These are phyloP conservation scores for Clitocybe nebularis DNA, from an alignment of 1,284 basidiomycete species.

Conservation along the genomic window DNA sequence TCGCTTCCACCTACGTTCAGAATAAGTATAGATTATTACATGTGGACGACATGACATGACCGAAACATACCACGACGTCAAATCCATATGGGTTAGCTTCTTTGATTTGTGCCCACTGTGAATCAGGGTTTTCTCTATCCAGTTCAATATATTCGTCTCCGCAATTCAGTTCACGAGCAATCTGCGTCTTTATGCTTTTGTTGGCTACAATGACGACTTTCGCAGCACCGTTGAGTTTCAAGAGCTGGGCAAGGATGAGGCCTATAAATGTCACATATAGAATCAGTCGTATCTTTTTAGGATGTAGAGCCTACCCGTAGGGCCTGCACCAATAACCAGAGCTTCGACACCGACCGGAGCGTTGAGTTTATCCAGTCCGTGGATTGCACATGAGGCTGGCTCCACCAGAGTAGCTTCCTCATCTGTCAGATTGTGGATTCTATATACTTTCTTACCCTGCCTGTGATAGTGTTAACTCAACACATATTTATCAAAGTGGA, in stretches of 20 bases:
- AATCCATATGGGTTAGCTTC: conserved; percentile 81
- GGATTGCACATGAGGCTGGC: conserved; percentile 84
- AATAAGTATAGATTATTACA: not conserved
- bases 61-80: conserved; percentile 66
- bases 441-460: conserved; percentile 71
- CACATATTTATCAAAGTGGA: not conserved
- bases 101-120: conserved; percentile 78
- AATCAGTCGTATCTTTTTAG: not conserved
- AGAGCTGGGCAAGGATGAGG: conserved; percentile 79
- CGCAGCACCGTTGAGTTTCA: conserved; percentile 79
- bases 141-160: conserved; percentile 83
- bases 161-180: conserved; percentile 72
- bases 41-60: not conserved
- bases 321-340: conserved; percentile 75
- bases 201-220: conserved; percentile 79
- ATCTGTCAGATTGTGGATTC: conserved; percentile 81
- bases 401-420: conserved; percentile 87
- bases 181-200: conserved; percentile 82
- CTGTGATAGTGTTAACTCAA: conserved; percentile 27
- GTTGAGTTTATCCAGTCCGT: conserved; percentile 81
- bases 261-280: conserved; percentile 34
- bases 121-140: conserved; percentile 69
- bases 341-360: conserved; percentile 76
- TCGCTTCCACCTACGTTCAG: conserved; percentile 65
- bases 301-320: conserved; percentile 35